These are phyloP conservation scores for Phaseolus lunatus DNA, from an alignment of 306 rosid species.

Conservation along the genomic window DNA sequence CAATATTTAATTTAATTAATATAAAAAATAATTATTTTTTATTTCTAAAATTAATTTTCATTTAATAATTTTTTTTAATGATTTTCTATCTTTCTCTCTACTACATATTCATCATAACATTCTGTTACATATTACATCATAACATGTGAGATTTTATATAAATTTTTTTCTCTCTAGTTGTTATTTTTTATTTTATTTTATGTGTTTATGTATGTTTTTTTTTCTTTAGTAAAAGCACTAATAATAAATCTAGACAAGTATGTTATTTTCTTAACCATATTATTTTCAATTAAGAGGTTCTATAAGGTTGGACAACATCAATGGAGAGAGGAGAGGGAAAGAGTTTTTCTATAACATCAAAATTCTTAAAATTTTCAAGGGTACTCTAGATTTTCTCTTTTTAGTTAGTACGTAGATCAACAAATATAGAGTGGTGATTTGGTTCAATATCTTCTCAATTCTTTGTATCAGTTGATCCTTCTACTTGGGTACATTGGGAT, in stretches of 20 bases:
- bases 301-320: background rate
- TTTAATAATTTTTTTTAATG: too few species aligned
- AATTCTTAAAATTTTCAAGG: background rate
- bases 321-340: background rate
- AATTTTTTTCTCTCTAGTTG: too few species aligned
- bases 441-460: slow-evolving; percentile 4
- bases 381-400: background rate
- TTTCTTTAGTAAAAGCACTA: background rate
- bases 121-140: too few species aligned
- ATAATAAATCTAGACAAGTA: background rate
- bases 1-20: too few species aligned
- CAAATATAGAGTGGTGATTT: background rate
- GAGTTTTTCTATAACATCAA: background rate
- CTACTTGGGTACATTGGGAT: slow-evolving; percentile 16
- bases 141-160: too few species aligned
- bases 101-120: too few species aligned
- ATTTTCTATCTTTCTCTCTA: too few species aligned
- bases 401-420: background rate
- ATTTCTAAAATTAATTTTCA: too few species aligned
- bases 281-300: background rate
- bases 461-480: background rate
- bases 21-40: too few species aligned
- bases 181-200: too few species aligned
- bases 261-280: background rate
- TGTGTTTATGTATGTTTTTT: too few species aligned